These are phyloP conservation scores for Brettanomyces sp. DNA, from an alignment of 805 yeast species.

Conservation along the genomic window DNA sequence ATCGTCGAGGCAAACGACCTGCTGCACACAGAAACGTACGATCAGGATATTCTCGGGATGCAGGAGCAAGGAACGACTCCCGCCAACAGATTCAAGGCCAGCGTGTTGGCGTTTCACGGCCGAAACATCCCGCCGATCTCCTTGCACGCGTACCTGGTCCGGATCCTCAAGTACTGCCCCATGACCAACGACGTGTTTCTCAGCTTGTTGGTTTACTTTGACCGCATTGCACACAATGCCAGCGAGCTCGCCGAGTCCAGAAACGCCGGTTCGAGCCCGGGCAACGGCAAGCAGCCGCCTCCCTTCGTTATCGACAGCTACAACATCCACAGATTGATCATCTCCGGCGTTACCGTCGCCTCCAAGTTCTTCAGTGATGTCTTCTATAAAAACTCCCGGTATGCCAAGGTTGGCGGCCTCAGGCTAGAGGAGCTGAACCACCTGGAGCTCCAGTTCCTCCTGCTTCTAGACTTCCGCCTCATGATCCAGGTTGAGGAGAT, in stretches of 20 bases:
- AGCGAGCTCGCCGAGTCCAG: conserved; percentile 34
- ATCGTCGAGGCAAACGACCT: conserved; percentile 87
- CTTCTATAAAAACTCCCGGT: conserved; percentile 86
- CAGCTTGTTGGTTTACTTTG: conserved; percentile 85
- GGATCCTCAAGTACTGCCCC: conserved; percentile 94
- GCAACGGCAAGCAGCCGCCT: neutral
- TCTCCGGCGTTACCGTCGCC: conserved; percentile 91
- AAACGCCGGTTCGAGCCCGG: conserved; percentile 7
- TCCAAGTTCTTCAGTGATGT: conserved; percentile 92
- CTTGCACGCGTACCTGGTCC: conserved; percentile 76
- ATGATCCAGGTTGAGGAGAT: conserved; percentile 86
- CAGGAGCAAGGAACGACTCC: conserved; percentile 1
- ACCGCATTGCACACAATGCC: conserved; percentile 81
- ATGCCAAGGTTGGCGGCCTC: conserved; percentile 92
- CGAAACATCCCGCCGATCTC: conserved; percentile 94
- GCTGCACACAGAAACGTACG: conserved; percentile 57
- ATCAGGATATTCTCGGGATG: conserved; percentile 12
- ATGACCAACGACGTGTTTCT: conserved; percentile 96
- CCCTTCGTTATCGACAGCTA: conserved; percentile 88
- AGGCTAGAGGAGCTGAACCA: conserved; percentile 90
- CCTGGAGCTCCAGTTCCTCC: conserved; percentile 79
- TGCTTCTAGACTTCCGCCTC: conserved; percentile 76
- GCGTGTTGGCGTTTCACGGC: conserved; percentile 87
- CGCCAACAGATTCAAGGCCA: conserved; percentile 37
- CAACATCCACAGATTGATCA: conserved; percentile 88